phyloP scores from a whole-genome alignment of 176 grass and related monocot genomes.

The Paspalum notatum region DNA sequence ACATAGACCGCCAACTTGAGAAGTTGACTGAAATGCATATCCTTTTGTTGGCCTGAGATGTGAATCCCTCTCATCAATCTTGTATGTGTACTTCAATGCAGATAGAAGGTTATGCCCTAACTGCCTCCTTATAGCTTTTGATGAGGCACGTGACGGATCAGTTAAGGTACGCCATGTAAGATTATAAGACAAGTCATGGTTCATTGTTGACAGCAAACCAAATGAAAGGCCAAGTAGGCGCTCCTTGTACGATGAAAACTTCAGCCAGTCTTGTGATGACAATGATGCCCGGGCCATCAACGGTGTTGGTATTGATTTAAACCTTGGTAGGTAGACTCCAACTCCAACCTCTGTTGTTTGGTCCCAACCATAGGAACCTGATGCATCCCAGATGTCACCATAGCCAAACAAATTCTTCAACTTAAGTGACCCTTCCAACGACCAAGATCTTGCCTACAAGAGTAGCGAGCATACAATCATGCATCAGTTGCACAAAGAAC shows the following conservation, averaged over 20 bases:
- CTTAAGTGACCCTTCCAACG: constrained; percentile 76
- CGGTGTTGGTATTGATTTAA: constrained; percentile 78
- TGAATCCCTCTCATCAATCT: constrained; percentile 86
- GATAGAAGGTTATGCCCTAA: constrained; percentile 88
- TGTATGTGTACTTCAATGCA: constrained; percentile 90
- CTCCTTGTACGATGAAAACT: constrained; percentile 86
- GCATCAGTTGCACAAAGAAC: constrained; percentile 32
- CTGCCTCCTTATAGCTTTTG: constrained; percentile 70
- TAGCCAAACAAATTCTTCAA: constrained; percentile 88
- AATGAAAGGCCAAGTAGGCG: constrained; percentile 70
- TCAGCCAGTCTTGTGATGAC: constrained; percentile 78
- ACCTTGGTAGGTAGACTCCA: constrained; percentile 73
- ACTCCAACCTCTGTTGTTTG: constrained; percentile 68
- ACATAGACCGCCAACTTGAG: constrained; percentile 84
- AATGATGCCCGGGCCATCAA: constrained; percentile 69
- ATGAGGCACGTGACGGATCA: constrained; percentile 62
- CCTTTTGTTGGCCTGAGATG: constrained; percentile 78
- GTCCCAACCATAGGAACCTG: constrained; percentile 71
- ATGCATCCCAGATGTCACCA: constrained; percentile 92
- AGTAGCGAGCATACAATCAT: constrained; percentile 17
- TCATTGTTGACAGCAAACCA: constrained; percentile 82
- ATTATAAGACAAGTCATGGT: constrained; percentile 84
- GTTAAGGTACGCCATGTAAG: constrained; percentile 74
- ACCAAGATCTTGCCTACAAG: constrained; percentile 72
- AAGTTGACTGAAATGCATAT: constrained; percentile 82